phyloP scores from a whole-genome alignment of 106 monocot species.

The Phalaenopsis equestris region DNA sequence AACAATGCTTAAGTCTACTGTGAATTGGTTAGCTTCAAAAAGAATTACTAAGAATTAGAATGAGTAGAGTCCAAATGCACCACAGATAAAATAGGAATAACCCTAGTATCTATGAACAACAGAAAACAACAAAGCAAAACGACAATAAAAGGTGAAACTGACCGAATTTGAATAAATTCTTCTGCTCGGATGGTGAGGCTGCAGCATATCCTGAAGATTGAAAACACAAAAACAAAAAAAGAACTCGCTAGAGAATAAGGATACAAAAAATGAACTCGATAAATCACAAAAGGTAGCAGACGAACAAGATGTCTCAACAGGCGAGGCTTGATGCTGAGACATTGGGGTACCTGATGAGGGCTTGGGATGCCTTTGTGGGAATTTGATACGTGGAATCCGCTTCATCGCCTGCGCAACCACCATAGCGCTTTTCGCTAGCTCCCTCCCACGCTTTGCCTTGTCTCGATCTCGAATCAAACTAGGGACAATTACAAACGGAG shows the following conservation, averaged over 20 bases:
- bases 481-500: too few relatives aligned
- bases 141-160: background rate
- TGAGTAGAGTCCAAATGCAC: background rate
- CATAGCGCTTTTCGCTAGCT: background rate
- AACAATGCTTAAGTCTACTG: background rate
- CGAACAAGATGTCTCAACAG: background rate
- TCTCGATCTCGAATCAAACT: too few relatives aligned
- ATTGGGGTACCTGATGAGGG: background rate
- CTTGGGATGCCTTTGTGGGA: conserved; percentile 22
- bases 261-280: background rate
- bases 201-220: background rate
- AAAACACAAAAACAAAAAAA: background rate
- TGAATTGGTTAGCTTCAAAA: background rate
- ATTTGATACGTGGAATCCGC: conserved; percentile 19
- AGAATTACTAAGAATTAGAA: background rate
- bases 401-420: conserved; percentile 8
- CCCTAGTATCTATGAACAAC: background rate
- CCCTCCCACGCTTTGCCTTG: too few relatives aligned
- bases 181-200: conserved; percentile 5
- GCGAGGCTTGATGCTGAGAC: background rate
- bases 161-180: conserved; percentile 9
- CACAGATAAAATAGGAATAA: background rate
- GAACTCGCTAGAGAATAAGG: background rate
- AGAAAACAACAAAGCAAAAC: background rate
- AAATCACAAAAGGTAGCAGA: background rate